Base-by-base conservation (phyloP, 2,329 filamentous ascomycete species). In the Cladophialophora yegresii region DNA sequence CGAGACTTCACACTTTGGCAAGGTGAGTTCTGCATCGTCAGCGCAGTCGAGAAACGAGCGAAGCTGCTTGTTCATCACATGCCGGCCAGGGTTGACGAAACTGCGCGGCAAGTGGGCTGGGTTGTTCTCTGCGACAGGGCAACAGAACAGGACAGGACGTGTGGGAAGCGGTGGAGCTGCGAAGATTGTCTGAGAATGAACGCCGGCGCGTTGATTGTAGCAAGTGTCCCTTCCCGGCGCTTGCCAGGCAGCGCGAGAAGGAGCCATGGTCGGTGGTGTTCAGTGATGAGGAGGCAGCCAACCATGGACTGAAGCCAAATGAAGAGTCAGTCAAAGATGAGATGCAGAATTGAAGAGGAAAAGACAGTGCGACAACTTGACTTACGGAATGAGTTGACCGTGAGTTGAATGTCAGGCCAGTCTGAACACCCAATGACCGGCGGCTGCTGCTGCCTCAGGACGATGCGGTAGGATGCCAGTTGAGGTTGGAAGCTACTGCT, bases 61-160 rank as follows among this genome's bases (percentile, higher is more conserved):
- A 32, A 68, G 62, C 54, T 68, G 66, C 33, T 57, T 58, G 43
- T 68, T 68, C 64, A 66, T 66, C 30, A 68, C 47, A 36, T 68
- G 66, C 9, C 66, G 66, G 23, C 66, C 66, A 26, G 66, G 66
- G 23, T 68, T 68, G 58, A 68, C 62, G 30, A 68, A 68, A 40
- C 61, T 64, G 43, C 66, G 63, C 16, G 66, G 66, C 20, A 68
- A 53, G 49, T 68, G 66, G 28, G 23, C 40, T 20, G 50, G 32
- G 32, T 62, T 61, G 32, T 61, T 64, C 36, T 68, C 66, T 22
- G 64, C 64, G 10, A 68, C 66, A 3, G 66, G 58, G 40, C 66
- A 68, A 30, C 66, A 68, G 58, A 68, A 68, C 10, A 68, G 61
- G 23, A 22, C 40, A 12, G 64, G 58, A 13, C 66, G 66, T 23